phyloP scores from a whole-genome alignment of 176 grass and related monocot genomes.

The Aegilops umbellulata region DNA sequence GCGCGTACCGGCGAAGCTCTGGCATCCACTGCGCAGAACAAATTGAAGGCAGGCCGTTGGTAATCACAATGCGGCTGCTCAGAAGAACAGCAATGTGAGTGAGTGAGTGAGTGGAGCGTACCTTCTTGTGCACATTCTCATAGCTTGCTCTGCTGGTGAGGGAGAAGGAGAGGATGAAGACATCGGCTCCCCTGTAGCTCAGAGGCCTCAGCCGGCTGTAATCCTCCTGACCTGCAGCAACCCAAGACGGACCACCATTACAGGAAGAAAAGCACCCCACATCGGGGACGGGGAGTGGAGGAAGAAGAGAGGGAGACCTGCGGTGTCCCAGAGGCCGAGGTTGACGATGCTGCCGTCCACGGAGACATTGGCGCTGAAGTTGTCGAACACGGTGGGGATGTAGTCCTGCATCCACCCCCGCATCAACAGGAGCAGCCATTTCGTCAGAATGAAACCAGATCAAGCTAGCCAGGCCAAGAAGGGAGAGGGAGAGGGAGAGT shows the following conservation, averaged over 20 bases:
- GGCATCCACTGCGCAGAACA: slow-evolving; percentile 70
- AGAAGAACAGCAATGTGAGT: background rate
- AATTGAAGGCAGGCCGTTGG: background rate
- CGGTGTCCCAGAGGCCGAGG: slow-evolving; percentile 66
- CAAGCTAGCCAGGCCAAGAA: background rate
- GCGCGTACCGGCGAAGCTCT: slow-evolving; percentile 69
- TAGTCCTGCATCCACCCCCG: slow-evolving; percentile 47
- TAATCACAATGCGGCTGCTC: background rate
- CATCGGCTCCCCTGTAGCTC: slow-evolving; percentile 86
- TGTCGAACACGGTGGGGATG: slow-evolving; percentile 72
- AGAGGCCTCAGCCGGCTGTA: slow-evolving; percentile 92
- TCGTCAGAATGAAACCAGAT: background rate
- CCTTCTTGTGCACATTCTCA: slow-evolving; percentile 96
- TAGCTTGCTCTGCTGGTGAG: slow-evolving; percentile 93
- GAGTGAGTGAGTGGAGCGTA: slow-evolving; percentile 7
- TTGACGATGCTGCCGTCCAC: slow-evolving; percentile 72
- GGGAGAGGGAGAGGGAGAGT: background rate
- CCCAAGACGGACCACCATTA: background rate
- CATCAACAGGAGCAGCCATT: background rate
- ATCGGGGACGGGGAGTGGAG: background rate
- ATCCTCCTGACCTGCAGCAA: slow-evolving; percentile 73
- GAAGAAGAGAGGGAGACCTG: slow-evolving; percentile 26
- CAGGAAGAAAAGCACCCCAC: background rate
- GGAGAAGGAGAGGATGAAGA: slow-evolving; percentile 92
- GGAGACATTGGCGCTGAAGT: slow-evolving; percentile 73